phyloP scores from a whole-genome alignment of 1,284 basidiomycete species.

The Ustilago sp. region DNA sequence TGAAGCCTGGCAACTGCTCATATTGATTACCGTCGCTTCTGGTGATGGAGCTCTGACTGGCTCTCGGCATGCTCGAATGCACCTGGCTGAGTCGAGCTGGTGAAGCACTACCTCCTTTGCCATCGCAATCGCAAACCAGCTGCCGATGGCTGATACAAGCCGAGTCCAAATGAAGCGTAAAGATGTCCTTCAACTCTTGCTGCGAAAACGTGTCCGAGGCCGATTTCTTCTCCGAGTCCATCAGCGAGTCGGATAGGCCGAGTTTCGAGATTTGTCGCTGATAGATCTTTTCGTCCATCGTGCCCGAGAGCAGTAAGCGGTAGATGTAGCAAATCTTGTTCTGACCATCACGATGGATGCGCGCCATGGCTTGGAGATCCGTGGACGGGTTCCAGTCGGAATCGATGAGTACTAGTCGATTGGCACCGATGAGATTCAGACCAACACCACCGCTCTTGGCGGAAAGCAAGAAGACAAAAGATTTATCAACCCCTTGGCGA shows the following conservation, averaged over 20 bases:
- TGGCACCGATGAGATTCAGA: constrained; percentile 97
- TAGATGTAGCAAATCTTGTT: constrained; percentile 89
- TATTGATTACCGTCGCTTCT: constrained; percentile 36
- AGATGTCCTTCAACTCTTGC: constrained; percentile 78
- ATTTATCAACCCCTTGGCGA: constrained; percentile 23
- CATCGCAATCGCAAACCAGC: constrained; percentile 65
- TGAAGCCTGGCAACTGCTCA: constrained; percentile 36
- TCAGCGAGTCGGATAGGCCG: constrained; percentile 76
- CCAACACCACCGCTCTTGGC: constrained; percentile 98
- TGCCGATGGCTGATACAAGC: constrained; percentile 87
- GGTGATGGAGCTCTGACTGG: constrained; percentile 24
- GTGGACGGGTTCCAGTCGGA: constrained; percentile 91
- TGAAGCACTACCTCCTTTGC: constrained; percentile 45
- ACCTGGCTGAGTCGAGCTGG: background rate
- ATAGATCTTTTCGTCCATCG: constrained; percentile 70
- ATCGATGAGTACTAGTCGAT: constrained; percentile 85
- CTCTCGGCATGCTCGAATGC: background rate
- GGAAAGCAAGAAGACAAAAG: constrained; percentile 88
- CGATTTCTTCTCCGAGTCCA: constrained; percentile 68
- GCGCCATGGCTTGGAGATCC: constrained; percentile 96
- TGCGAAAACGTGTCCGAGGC: constrained; percentile 56
- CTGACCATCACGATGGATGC: constrained; percentile 87
- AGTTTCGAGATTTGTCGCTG: constrained; percentile 95
- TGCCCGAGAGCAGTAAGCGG: constrained; percentile 76
- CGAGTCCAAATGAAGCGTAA: constrained; percentile 83